phyloP scores from a whole-genome alignment of 2,329 filamentous ascomycete species.

The Pseudocercospora musae region DNA sequence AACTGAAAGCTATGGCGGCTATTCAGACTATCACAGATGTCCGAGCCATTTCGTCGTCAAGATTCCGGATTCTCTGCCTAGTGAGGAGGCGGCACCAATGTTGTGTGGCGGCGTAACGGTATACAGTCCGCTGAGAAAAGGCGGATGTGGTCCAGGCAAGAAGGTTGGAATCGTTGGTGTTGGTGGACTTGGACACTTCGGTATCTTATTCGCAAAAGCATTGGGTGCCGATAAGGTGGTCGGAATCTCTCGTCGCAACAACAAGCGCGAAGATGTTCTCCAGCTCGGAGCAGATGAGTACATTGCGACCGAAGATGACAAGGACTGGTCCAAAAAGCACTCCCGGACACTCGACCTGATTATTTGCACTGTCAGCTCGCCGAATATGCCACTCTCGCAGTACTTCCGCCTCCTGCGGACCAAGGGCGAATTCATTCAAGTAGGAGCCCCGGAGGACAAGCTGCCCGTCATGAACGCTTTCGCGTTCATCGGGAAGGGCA shows the following conservation, averaged over 20 bases:
- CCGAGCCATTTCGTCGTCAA: constrained; percentile 55
- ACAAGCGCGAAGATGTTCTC: constrained; percentile 59
- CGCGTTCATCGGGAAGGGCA: constrained; percentile 56
- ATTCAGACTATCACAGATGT: constrained; percentile 52
- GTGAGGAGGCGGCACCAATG: constrained; percentile 62
- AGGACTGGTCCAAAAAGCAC: constrained; percentile 59
- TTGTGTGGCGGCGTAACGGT: constrained; percentile 75
- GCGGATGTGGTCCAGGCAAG: constrained; percentile 67
- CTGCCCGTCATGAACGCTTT: constrained; percentile 56
- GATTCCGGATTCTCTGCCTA: constrained; percentile 52
- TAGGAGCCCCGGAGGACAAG: constrained; percentile 62
- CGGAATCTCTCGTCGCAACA: constrained; percentile 58
- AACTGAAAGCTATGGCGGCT: constrained; percentile 60
- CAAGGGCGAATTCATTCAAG: constrained; percentile 62
- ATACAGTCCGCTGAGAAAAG: constrained; percentile 65
- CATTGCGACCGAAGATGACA: constrained; percentile 57
- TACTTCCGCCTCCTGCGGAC: constrained; percentile 61
- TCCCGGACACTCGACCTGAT: constrained; percentile 56
- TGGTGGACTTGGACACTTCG: constrained; percentile 57
- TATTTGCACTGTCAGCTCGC: constrained; percentile 55
- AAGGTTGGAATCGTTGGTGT: constrained; percentile 65
- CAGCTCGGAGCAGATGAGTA: constrained; percentile 60
- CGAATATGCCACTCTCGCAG: constrained; percentile 60
- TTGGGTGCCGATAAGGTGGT: constrained; percentile 65
- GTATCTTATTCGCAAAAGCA: constrained; percentile 66